A percentile compares a stretch with the other conserved stretches of the same genome.
Conservation (phyloP, 108 stramenopile genomes). For the Bacterosira constricta region DNA sequence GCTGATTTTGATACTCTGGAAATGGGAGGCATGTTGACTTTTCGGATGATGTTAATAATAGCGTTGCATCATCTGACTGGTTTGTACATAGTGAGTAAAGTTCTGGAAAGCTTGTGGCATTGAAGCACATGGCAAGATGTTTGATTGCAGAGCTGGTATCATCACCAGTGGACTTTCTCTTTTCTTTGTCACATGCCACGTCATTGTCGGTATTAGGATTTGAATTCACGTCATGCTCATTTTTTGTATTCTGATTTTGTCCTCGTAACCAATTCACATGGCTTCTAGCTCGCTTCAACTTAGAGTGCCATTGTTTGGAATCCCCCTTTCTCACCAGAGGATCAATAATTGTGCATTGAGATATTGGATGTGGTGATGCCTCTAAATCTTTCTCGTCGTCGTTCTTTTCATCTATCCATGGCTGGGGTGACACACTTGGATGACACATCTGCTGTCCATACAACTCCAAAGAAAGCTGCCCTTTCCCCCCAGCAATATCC, state of each 20-base stretch:
- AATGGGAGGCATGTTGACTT: too few relatives aligned
- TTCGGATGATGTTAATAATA: too few relatives aligned
- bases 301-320: conserved; percentile 15
- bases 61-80: too few relatives aligned
- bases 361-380: not conserved
- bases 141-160: not conserved
- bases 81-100: conserved; percentile 3
- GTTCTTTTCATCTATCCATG: not conserved
- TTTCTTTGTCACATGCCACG: too few relatives aligned
- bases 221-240: conserved; percentile 10
- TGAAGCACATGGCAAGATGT: conserved; percentile 24
- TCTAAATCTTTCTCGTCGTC: not conserved
- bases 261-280: conserved; percentile 3
- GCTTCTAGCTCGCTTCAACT: conserved; percentile 18
- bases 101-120: not conserved
- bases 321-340: conserved; percentile 67
- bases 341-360: conserved; percentile 61
- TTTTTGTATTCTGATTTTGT: conserved; percentile 31
- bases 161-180: too few relatives aligned
- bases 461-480: conserved; percentile 66
- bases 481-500: conserved; percentile 80
- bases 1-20: not conserved
- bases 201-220: conserved; percentile 17
- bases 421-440: too few relatives aligned
- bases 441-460: conserved; percentile 53